Base-by-base conservation (phyloP, 768 basidiomycete species). In the Russula foetens region DNA sequence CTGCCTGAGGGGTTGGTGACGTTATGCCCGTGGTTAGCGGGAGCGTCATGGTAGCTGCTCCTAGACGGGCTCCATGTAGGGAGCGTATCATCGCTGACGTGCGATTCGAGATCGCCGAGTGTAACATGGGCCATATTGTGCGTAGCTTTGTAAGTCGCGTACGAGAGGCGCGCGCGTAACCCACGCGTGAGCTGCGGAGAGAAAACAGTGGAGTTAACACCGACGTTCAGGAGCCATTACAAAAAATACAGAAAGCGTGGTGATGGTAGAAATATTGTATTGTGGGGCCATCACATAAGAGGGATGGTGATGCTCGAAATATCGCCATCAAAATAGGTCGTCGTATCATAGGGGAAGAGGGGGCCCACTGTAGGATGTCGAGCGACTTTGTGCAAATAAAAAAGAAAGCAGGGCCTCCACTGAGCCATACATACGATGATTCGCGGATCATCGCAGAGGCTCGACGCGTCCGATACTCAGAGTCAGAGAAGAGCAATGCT, bases 101-200 rank as follows among this genome's bases (percentile, higher is more conserved):
- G 84, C 17, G 81, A 79, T 71, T 92, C 91, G 49, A 90, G 80
- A 63, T 91, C 88, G 67, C 80, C 79, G 51, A 91, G 74, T 47
- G 85, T 77, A 52, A 84, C 75, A 57, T 84, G 81, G 11, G 85
- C 76, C 57, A 88, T 73, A 70, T 90, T 87, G 71, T 90, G 81
- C 15, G 79, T 79, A 5, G 90, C 88, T 74, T 92, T 92, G 79
- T 87, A 91, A 1, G 86, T 85, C 24, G 90, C 90, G 73, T 90
- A 90, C 0, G 88, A 81, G 53, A 93, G 81, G 66, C 90, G 85
- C 67, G 90, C 80, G 63, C 91, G 84, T 58, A 93, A 79, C 56
- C 81, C 84, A 70, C 88, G 87, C 69, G 89, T 88, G 33, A 92
- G 83, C 90, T 92, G 75, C 56, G 67, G 53, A 60, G 60, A 73